Conservation (phyloP, 257 asterid genomes). For the Solanum pennellii region DNA sequence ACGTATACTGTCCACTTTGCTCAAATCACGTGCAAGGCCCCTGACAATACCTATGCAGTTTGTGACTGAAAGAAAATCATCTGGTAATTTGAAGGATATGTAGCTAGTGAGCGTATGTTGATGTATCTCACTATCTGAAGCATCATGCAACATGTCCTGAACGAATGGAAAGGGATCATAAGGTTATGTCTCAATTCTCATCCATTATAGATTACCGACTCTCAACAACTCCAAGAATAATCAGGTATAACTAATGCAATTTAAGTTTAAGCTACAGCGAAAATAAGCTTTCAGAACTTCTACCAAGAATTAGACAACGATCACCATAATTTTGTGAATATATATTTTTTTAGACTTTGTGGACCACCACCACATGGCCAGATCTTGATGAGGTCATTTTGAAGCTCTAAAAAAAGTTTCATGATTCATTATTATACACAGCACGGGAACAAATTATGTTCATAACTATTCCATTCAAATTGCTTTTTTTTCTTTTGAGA, state of each 20-base stretch:
- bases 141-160: constrained; percentile 43
- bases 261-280: not conserved
- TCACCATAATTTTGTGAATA: not conserved
- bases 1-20: constrained; percentile 24
- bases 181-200: not conserved
- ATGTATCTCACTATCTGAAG: constrained; percentile 11
- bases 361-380: not conserved
- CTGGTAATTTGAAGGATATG: constrained; percentile 66
- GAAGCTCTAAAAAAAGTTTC: not conserved
- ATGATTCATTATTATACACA: not conserved
- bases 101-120: constrained; percentile 47
- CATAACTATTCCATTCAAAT: not conserved
- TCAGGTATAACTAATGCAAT: not conserved
- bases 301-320: not conserved
- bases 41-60: constrained; percentile 75
- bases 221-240: not conserved
- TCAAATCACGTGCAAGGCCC: constrained; percentile 44
- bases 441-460: not conserved
- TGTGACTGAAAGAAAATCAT: constrained; percentile 37
- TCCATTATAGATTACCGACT: not conserved
- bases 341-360: not conserved
- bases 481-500: not conserved
- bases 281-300: not conserved
- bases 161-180: not conserved
- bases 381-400: not conserved